Evolutionary conservation across 2,329 filamentous ascomycete genomes (phyloP).

Genomic region (Cladorrhinum sp.): DNA sequence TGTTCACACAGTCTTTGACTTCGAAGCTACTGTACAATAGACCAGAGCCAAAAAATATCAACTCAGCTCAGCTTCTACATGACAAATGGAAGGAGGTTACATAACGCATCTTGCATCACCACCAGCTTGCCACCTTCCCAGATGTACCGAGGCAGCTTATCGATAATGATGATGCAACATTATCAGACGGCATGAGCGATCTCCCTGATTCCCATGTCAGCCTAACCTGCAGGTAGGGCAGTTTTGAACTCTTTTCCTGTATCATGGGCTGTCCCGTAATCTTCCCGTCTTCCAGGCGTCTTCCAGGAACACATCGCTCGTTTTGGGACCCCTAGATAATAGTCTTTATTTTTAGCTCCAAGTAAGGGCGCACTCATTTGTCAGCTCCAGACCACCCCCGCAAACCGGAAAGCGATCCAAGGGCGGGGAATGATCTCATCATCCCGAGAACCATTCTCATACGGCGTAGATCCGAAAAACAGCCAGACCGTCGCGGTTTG

Average conservation of each 20-base stretch:
- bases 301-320: background rate
- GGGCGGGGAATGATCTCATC: background rate
- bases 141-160: background rate
- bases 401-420: background rate
- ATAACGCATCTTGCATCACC: background rate
- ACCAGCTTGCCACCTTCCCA: background rate
- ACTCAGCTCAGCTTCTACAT: too few relatives aligned
- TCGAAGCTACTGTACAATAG: background rate
- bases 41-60: too few relatives aligned
- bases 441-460: too few relatives aligned
- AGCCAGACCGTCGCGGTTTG: conserved; percentile 8
- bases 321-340: conserved; percentile 1
- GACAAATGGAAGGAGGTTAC: background rate
- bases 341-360: conserved; percentile 2
- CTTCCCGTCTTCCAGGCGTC: background rate
- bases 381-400: background rate
- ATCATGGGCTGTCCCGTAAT: too few relatives aligned
- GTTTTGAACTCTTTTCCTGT: too few relatives aligned
- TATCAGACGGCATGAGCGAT: background rate
- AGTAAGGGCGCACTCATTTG: background rate
- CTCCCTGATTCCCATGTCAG: background rate
- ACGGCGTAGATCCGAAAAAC: too few relatives aligned
- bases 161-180: background rate
- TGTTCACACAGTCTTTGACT: background rate
- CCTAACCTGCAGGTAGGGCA: too few relatives aligned